Percentiles rank a stretch among this genome's conserved stretches.
phyloP scores from a whole-genome alignment of 2,329 filamentous ascomycete genomes.

The Madurella mycetomatis region DNA sequence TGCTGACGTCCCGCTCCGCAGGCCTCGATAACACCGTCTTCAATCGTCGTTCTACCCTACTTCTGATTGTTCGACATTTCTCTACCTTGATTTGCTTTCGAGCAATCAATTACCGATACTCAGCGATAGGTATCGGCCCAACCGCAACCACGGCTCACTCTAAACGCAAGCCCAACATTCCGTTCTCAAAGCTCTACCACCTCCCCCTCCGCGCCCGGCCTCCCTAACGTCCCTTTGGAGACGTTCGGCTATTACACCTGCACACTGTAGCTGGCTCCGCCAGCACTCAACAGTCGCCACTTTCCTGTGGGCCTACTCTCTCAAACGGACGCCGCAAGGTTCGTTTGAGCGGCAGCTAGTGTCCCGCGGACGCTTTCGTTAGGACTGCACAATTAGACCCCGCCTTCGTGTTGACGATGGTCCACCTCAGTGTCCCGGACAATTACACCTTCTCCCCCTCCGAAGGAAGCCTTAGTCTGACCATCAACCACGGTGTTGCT shows the following conservation, averaged over 20 bases:
- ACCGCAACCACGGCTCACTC: slow-evolving; percentile 50
- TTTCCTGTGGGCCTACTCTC: slow-evolving; percentile 93
- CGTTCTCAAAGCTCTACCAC: slow-evolving; percentile 74
- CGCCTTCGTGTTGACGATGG: slow-evolving; percentile 55
- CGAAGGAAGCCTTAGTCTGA: slow-evolving; percentile 80
- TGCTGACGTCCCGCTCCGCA: slow-evolving; percentile 27
- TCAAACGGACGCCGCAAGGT: slow-evolving; percentile 89
- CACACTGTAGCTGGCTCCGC: slow-evolving; percentile 79
- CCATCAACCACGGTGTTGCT: slow-evolving; percentile 84
- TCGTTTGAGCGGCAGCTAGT: slow-evolving; percentile 98
- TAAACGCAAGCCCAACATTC: slow-evolving; percentile 73
- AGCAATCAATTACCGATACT: slow-evolving; percentile 66
- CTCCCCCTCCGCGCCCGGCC: slow-evolving; percentile 79
- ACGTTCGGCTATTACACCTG: slow-evolving; percentile 47
- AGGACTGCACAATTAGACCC: slow-evolving; percentile 21
- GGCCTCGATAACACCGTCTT: slow-evolving; percentile 58
- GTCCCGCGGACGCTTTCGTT: slow-evolving; percentile 68
- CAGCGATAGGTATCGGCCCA: slow-evolving; percentile 75
- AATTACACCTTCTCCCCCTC: slow-evolving; percentile 80
- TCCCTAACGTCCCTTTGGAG: slow-evolving; percentile 79
- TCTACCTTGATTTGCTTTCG: not conserved
- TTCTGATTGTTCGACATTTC: no score
- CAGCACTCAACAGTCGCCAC: slow-evolving; percentile 63
- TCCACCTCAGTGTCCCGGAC: slow-evolving; percentile 73
- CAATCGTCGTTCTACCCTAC: slow-evolving; percentile 32